These are phyloP conservation scores for Panicum miliaceum DNA, from an alignment of 176 grass and related monocot species.

Conservation along the genomic window DNA sequence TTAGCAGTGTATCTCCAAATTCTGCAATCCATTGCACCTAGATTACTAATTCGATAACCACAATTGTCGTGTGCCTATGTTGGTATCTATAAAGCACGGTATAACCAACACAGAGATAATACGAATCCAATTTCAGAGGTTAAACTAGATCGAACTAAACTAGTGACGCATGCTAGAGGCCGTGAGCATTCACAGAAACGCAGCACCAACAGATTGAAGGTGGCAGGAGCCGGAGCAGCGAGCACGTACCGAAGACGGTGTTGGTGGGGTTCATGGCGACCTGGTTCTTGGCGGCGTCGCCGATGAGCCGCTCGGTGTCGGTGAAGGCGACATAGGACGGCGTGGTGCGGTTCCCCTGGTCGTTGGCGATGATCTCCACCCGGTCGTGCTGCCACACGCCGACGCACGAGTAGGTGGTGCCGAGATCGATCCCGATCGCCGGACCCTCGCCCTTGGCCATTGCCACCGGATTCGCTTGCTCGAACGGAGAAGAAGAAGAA, in stretches of 20 bases:
- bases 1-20: not conserved
- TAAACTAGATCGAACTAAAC: not conserved
- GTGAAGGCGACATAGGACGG: slow-evolving; percentile 82
- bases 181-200: not conserved
- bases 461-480: not conserved
- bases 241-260: slow-evolving; percentile 81
- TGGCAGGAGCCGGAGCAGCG: not conserved
- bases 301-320: slow-evolving; percentile 80
- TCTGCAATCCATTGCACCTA: not conserved
- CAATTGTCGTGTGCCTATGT: too few species aligned
- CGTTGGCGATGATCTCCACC: slow-evolving; percentile 92
- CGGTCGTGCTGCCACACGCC: slow-evolving; percentile 90
- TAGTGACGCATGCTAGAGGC: not conserved
- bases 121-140: not conserved
- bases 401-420: slow-evolving; percentile 85
- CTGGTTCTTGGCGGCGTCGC: slow-evolving; percentile 92
- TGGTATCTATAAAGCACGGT: not conserved
- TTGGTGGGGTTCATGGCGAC: slow-evolving; percentile 96
- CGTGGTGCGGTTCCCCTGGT: slow-evolving; percentile 88
- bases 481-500: not conserved
- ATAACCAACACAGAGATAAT: not conserved
- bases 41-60: too few species aligned
- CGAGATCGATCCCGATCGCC: slow-evolving; percentile 79
- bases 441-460: slow-evolving; percentile 77
- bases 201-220: too few species aligned